phyloP scores from a whole-genome alignment of 2,329 filamentous ascomycete genomes.

The Penicillium sp. region DNA sequence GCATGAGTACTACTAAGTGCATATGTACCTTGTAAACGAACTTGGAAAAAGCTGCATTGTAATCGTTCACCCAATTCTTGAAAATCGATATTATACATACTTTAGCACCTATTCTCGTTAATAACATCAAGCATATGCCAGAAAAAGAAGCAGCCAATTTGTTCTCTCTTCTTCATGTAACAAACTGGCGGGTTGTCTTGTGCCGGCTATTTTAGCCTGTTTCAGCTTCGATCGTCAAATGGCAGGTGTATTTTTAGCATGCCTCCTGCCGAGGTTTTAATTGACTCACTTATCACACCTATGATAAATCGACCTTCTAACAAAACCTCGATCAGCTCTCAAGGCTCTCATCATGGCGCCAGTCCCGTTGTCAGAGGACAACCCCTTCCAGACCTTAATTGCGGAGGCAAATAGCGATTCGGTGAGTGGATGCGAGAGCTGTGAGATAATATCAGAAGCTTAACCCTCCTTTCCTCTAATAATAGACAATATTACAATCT shows the following conservation, averaged over 20 bases:
- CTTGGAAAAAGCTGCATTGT: neutral
- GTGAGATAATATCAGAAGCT: neutral
- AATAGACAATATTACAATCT: slow-evolving; percentile 56
- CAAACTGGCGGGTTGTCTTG: neutral
- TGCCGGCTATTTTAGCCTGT: neutral
- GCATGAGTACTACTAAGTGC: neutral
- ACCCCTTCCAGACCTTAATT: slow-evolving; percentile 18
- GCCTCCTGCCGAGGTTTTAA: neutral
- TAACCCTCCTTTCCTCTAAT: neutral
- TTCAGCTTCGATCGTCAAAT: neutral
- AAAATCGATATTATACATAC: neutral
- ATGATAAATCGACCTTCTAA: neutral
- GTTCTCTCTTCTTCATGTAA: neutral
- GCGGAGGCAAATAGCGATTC: slow-evolving; percentile 10
- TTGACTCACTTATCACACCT: neutral
- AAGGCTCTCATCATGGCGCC: neutral
- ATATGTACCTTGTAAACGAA: neutral
- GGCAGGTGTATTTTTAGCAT: neutral
- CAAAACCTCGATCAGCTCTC: neutral
- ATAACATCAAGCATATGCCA: too few species aligned
- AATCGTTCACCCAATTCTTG: too few species aligned
- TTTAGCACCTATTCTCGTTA: too few species aligned
- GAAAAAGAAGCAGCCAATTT: too few species aligned
- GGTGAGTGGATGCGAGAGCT: slow-evolving; percentile 2
- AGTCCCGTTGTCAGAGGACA: slow-evolving; percentile 13